Conservation (phyloP, 108 stramenopile species). For the Stephanodiscus minutulus region DNA sequence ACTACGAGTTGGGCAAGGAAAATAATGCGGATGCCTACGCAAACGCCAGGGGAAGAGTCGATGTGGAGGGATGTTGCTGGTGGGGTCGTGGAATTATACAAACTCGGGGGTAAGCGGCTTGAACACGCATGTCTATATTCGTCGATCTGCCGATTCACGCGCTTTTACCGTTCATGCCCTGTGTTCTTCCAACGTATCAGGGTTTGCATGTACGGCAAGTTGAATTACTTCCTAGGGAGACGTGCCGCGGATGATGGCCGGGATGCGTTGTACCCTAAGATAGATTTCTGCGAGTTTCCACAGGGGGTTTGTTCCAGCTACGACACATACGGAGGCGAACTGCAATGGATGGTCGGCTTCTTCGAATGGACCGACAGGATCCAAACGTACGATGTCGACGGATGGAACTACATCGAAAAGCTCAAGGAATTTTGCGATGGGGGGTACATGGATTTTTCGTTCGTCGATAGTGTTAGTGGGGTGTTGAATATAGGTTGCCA, state of each 20-base stretch:
- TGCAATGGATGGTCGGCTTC: constrained; percentile 54
- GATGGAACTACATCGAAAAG: constrained; percentile 46
- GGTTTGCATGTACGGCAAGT: constrained; percentile 49
- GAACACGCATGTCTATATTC: not conserved
- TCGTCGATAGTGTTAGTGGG: constrained; percentile 38
- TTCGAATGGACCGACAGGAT: constrained; percentile 53
- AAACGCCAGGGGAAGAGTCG: constrained; percentile 42
- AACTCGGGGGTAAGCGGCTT: constrained; percentile 34
- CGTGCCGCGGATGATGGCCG: constrained; percentile 44
- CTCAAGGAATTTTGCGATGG: constrained; percentile 37
- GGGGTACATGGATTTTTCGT: constrained; percentile 40
- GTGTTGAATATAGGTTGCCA: constrained; percentile 47
- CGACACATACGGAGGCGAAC: constrained; percentile 40
- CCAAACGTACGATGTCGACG: constrained; percentile 41
- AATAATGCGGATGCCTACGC: constrained; percentile 47
- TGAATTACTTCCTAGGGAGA: constrained; percentile 41
- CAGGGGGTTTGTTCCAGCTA: constrained; percentile 47
- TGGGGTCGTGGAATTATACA: constrained; percentile 39
- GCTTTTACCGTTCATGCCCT: not conserved
- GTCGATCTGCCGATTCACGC: not conserved
- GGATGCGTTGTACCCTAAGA: constrained; percentile 27
- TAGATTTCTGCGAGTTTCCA: constrained; percentile 51
- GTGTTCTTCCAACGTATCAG: not conserved
- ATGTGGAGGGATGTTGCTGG: constrained; percentile 49
- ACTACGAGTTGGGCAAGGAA: constrained; percentile 43